Evolutionary conservation across 495 filamentous ascomycete genomes (phyloP).

Genomic region (Neurospora sp.): DNA sequence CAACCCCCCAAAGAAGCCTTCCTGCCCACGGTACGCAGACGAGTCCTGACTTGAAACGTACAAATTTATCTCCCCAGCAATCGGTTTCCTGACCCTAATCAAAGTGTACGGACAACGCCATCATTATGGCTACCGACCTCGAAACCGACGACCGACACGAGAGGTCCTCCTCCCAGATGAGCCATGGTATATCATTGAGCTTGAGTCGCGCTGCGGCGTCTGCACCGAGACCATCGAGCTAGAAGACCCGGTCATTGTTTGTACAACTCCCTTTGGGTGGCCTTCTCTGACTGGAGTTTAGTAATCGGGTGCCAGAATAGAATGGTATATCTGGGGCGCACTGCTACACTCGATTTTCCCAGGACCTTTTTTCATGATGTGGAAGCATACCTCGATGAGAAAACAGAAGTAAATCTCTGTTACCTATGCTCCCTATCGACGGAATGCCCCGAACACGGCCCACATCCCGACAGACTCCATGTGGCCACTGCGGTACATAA

Average conservation of each 20-base stretch:
- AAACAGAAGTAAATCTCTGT: neutral
- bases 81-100: neutral
- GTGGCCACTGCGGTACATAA: neutral
- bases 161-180: neutral
- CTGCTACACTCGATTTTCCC: neutral
- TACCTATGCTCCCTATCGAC: neutral
- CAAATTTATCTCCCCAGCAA: neutral
- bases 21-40: no score
- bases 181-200: neutral
- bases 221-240: neutral
- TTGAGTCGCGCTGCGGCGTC: neutral
- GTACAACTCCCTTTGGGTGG: neutral
- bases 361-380: neutral
- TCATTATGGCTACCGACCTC: neutral
- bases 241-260: neutral
- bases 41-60: neutral
- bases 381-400: neutral
- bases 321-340: neutral
- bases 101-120: neutral
- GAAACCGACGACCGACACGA: neutral
- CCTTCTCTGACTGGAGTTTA: neutral
- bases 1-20: no score
- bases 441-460: neutral
- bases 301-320: neutral
- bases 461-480: neutral